Percentiles rank a stretch among this genome's conserved stretches.
Evolutionary conservation across 805 yeast genomes (phyloP).

Genomic region (Metschnikowia kofuensis): DNA sequence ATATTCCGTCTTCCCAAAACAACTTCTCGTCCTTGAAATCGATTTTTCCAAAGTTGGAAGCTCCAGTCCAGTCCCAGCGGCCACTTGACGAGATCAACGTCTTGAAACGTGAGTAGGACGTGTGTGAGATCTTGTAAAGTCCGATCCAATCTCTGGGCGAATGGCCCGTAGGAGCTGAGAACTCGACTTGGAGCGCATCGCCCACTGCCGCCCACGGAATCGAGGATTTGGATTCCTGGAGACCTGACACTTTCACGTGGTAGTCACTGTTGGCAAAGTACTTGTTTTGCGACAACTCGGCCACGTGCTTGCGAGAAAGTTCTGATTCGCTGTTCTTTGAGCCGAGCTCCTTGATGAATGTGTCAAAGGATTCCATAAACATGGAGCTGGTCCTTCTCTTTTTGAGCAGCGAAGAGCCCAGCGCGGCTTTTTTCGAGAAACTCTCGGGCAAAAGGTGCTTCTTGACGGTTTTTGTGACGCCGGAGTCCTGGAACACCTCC

Average conservation of each 20-base stretch:
- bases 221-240: constrained; percentile 13
- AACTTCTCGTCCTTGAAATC: constrained; percentile 48
- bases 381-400: constrained; percentile 29
- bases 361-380: constrained; percentile 45
- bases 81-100: constrained; percentile 64
- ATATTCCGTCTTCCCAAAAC: constrained; percentile 66
- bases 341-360: constrained; percentile 41
- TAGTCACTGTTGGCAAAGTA: constrained; percentile 38
- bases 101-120: constrained; percentile 50
- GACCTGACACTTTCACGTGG: constrained; percentile 24
- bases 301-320: constrained; percentile 32
- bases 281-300: constrained; percentile 40
- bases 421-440: constrained; percentile 29
- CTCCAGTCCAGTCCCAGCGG: constrained; percentile 56
- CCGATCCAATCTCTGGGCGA: constrained; percentile 72
- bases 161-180: constrained; percentile 52
- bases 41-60: constrained; percentile 41
- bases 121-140: constrained; percentile 59
- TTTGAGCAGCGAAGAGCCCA: background rate
- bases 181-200: constrained; percentile 49
- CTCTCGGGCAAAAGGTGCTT: constrained; percentile 41
- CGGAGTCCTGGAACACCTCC: constrained; percentile 53
- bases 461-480: constrained; percentile 43
- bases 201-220: constrained; percentile 40
- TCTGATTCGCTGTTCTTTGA: constrained; percentile 16